A percentile compares a stretch with the other conserved stretches of the same genome.
These are phyloP conservation scores for Myrica gale DNA, from an alignment of 306 rosid species.

Conservation along the genomic window DNA sequence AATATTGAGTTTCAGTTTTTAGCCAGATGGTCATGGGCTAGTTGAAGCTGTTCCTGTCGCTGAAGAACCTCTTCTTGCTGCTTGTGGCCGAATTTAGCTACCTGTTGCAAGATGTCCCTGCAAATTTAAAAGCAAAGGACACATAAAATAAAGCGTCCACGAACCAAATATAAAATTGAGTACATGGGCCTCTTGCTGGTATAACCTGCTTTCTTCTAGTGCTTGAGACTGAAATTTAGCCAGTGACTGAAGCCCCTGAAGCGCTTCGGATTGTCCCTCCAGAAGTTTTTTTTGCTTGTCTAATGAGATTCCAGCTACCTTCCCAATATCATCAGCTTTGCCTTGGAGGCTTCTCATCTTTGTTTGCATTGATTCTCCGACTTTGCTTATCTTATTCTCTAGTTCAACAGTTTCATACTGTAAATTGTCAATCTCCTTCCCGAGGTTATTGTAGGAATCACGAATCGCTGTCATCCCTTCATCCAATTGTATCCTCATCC, in stretches of 20 bases:
- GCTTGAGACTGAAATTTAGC: constrained; percentile 66
- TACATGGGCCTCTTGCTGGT: background rate
- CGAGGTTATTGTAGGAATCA: constrained; percentile 52
- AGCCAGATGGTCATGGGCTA: constrained; percentile 64
- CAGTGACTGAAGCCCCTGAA: constrained; percentile 47
- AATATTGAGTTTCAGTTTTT: constrained; percentile 61
- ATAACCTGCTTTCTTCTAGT: constrained; percentile 72
- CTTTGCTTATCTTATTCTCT: constrained; percentile 54
- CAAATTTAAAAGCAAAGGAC: background rate
- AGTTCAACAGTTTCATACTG: constrained; percentile 55
- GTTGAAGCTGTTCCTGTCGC: constrained; percentile 52
- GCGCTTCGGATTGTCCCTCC: constrained; percentile 64
- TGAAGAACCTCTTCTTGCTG: constrained; percentile 68
- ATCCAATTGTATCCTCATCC: constrained; percentile 49
- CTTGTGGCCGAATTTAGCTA: constrained; percentile 53
- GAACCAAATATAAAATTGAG: background rate
- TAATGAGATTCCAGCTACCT: constrained; percentile 61
- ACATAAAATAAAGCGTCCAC: background rate
- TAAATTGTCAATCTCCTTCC: constrained; percentile 47
- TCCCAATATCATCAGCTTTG: constrained; percentile 68
- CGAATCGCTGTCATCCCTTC: constrained; percentile 57
- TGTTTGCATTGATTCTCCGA: constrained; percentile 60
- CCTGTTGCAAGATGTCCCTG: constrained; percentile 53
- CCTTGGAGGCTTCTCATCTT: constrained; percentile 53
- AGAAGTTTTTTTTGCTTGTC: constrained; percentile 70